Base-by-base conservation (phyloP, 2,329 filamentous ascomycete species). In the Periconia macrospinosa region DNA sequence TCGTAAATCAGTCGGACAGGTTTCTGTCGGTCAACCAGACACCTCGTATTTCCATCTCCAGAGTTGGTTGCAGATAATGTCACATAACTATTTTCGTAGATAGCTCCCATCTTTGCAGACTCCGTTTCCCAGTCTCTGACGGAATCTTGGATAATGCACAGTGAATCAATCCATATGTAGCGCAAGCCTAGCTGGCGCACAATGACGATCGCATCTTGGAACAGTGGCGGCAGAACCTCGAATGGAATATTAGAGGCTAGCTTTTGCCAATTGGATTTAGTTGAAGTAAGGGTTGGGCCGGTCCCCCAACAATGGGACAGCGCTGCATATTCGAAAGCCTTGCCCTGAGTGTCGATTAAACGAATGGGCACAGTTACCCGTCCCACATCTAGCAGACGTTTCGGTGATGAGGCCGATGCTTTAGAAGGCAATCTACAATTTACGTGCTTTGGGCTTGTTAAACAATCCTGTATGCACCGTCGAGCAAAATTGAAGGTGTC, bases 121-220 rank as follows among this genome's bases (percentile, higher is more conserved):
- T 74, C 70, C 1, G 60, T 64, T 53, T 70, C 67, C 68, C 70
- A 74, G 49, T 74, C 71, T 10, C 65, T 53, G 6, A 61, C 45
- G 7, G 59, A 65, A 37, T 72, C 69, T 56, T 73, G 70, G 3
- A 72, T 67, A 20, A 72, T 73, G 47, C 70, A 73, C 1, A 73
- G 54, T 1, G 61, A 63, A 47, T 73, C 70, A 15, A 72, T 72
- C 69, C 70, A 73, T 11, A 73, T 54, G 43, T 70, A 73, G 2
- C 66, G 60, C n/a, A 71, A 30, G 5, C 67, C 67, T 2, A 73
- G 59, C 40, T 69, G 66, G 2, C 70, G 60, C 23, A 66, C 69
- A 15, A 72, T 67, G 30, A 69, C 63, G 20, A 70, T 53, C 2
- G 69, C 67, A 55, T 71, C 67, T 18, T 55, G 54, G 44, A 58